Evolutionary conservation across 495 filamentous ascomycete species (phyloP).

Genomic region (Cercophora sp.): DNA sequence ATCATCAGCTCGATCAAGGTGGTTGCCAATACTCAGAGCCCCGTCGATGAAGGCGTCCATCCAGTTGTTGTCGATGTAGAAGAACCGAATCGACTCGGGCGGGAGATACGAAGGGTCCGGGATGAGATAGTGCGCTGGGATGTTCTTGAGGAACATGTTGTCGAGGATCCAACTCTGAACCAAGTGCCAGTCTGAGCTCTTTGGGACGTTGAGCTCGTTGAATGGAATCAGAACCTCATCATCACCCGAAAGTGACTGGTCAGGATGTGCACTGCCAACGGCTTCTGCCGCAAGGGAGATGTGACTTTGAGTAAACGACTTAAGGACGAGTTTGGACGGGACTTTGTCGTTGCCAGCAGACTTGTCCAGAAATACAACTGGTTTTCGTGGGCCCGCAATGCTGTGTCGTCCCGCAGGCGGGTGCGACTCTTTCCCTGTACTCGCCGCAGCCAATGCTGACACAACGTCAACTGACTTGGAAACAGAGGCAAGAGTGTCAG

Average conservation of each 20-base stretch:
- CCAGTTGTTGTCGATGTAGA: conserved; percentile 45
- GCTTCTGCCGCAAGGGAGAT: neutral
- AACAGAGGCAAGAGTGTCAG: neutral
- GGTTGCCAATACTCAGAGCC: conserved; percentile 41
- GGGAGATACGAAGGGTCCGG: conserved; percentile 36
- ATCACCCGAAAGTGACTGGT: neutral
- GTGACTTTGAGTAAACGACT: neutral
- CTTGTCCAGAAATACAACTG: neutral
- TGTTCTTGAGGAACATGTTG: conserved; percentile 31
- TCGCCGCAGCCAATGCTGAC: neutral
- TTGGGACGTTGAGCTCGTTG: conserved; percentile 30
- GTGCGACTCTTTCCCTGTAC: neutral
- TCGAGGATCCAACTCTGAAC: conserved; percentile 39
- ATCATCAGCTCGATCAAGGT: conserved; percentile 26
- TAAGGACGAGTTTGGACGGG: neutral
- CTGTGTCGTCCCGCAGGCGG: neutral
- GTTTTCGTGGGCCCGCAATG: neutral
- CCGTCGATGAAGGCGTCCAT: conserved; percentile 44
- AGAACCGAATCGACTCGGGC: conserved; percentile 42
- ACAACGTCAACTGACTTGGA: neutral
- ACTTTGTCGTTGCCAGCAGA: neutral
- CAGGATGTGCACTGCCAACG: neutral
- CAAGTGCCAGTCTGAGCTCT: conserved; percentile 29
- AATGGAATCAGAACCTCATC: conserved; percentile 10
- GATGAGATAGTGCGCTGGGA: conserved; percentile 41